Evolutionary conservation across 2,329 filamentous ascomycete genomes (phyloP).

Genomic region (Dactylellina cionopaga): DNA sequence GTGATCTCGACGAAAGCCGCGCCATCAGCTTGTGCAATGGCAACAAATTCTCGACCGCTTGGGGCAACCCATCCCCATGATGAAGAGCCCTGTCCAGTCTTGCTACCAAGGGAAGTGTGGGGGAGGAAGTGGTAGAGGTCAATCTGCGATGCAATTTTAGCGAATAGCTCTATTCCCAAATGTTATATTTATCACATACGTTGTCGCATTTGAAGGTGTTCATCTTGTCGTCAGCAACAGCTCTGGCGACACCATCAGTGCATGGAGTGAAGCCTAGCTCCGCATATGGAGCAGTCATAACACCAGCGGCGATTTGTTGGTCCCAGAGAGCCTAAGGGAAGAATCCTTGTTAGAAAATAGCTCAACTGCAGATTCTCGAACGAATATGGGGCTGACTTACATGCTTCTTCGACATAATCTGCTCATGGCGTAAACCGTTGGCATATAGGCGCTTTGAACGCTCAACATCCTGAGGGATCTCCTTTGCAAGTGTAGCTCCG

Average conservation of each 20-base stretch:
- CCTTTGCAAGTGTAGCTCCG: conserved; percentile 39
- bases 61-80: conserved; percentile 58
- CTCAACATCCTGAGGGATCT: conserved; percentile 46
- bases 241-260: conserved; percentile 22
- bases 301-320: conserved; percentile 19
- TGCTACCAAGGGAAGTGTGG: conserved; percentile 61
- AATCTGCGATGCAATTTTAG: conserved; percentile 56
- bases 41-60: conserved; percentile 54
- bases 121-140: conserved; percentile 61
- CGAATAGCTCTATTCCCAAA: not conserved
- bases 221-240: conserved; percentile 31
- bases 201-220: conserved; percentile 47
- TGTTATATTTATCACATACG: conserved; percentile 6
- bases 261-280: conserved; percentile 42
- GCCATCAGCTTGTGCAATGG: conserved; percentile 55
- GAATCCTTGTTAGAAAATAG: conserved; percentile 43
- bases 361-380: conserved; percentile 31
- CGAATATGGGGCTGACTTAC: conserved; percentile 26
- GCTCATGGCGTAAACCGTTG: conserved; percentile 37
- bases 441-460: conserved; percentile 30
- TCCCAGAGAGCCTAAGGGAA: conserved; percentile 24
- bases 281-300: conserved; percentile 32
- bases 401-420: conserved; percentile 50
- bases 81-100: conserved; percentile 59
- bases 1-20: conserved; percentile 57